Percentiles rank a stretch among this genome's conserved stretches.
Conservation (phyloP, 2,329 filamentous ascomycete species). For the Tolypocladium nubicola region DNA sequence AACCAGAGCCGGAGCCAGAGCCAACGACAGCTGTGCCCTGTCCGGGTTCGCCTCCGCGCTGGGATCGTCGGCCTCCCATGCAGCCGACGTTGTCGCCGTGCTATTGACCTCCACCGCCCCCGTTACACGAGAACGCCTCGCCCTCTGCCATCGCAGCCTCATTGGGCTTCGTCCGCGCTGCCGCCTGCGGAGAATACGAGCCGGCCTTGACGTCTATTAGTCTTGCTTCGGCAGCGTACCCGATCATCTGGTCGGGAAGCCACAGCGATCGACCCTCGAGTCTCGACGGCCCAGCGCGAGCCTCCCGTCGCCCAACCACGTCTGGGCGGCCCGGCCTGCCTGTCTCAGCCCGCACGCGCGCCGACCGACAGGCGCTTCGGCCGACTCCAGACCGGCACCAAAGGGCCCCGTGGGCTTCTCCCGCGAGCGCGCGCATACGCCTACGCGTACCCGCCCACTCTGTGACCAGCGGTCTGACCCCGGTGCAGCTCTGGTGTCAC, state of each 20-base stretch:
- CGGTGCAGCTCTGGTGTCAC: slow-evolving; percentile 15
- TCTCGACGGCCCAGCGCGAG: slow-evolving; percentile 2
- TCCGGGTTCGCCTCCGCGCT: slow-evolving; percentile 7
- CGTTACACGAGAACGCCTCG: slow-evolving; percentile 13
- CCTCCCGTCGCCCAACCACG: slow-evolving; percentile 1
- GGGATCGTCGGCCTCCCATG: slow-evolving; percentile 9
- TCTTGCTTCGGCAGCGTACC: slow-evolving; percentile 11
- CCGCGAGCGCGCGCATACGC: slow-evolving; percentile 13
- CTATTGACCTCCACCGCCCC: slow-evolving; percentile 14
- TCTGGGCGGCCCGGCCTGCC: background rate
- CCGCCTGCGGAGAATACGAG: slow-evolving; percentile 19
- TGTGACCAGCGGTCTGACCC: slow-evolving; percentile 14
- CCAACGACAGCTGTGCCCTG: slow-evolving; percentile 2
- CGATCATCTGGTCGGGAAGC: slow-evolving; percentile 14
- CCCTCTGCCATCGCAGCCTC: slow-evolving; percentile 9
- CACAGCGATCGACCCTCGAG: slow-evolving; percentile 11
- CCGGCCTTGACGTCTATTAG: slow-evolving; percentile 13
- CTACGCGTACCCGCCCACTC: slow-evolving; percentile 12
- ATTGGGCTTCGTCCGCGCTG: slow-evolving; percentile 13
- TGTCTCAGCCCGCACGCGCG: slow-evolving; percentile 5
- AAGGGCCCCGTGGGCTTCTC: background rate
- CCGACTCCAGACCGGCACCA: background rate
- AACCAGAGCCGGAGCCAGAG: background rate
- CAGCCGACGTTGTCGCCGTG: slow-evolving; percentile 8
- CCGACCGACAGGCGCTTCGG: background rate